Evolutionary conservation across 371 early-diverging fungal genomes (phyloP).

Genomic region (Mortierella sp.): DNA sequence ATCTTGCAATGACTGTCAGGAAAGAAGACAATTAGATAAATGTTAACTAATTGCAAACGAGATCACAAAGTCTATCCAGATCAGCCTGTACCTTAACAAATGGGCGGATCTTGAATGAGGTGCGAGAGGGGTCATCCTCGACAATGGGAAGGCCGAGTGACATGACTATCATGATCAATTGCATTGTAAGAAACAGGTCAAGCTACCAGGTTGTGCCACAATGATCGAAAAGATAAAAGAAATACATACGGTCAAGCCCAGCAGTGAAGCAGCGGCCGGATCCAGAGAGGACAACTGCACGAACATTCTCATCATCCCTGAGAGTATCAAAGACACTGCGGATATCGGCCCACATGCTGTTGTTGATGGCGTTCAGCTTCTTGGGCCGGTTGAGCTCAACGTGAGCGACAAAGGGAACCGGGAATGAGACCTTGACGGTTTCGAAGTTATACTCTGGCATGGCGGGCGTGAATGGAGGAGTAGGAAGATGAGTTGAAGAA

Average conservation of each 20-base stretch:
- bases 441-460: slow-evolving; percentile 67
- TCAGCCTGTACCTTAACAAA: slow-evolving; percentile 29
- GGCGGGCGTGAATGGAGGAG: slow-evolving; percentile 3
- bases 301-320: slow-evolving; percentile 71
- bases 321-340: slow-evolving; percentile 56
- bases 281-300: slow-evolving; percentile 81
- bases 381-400: slow-evolving; percentile 88
- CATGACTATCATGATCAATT: slow-evolving; percentile 21
- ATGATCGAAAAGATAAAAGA: not conserved
- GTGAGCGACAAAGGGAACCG: slow-evolving; percentile 76
- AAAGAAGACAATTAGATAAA: not conserved
- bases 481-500: not conserved
- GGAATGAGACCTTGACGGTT: slow-evolving; percentile 69
- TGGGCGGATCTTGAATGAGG: slow-evolving; percentile 52
- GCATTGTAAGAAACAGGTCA: not conserved
- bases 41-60: not conserved
- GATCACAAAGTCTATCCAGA: not conserved
- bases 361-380: slow-evolving; percentile 85
- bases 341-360: slow-evolving; percentile 43
- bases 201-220: not conserved
- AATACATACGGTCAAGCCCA: slow-evolving; percentile 85
- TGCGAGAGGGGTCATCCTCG: slow-evolving; percentile 43
- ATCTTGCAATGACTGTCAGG: slow-evolving; percentile 67
- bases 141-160: slow-evolving; percentile 45
- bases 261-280: slow-evolving; percentile 86